Percentiles rank a stretch among this genome's conserved stretches.
These are phyloP conservation scores for Phaseolus coccineus DNA, from an alignment of 331 rosid species.

Conservation along the genomic window DNA sequence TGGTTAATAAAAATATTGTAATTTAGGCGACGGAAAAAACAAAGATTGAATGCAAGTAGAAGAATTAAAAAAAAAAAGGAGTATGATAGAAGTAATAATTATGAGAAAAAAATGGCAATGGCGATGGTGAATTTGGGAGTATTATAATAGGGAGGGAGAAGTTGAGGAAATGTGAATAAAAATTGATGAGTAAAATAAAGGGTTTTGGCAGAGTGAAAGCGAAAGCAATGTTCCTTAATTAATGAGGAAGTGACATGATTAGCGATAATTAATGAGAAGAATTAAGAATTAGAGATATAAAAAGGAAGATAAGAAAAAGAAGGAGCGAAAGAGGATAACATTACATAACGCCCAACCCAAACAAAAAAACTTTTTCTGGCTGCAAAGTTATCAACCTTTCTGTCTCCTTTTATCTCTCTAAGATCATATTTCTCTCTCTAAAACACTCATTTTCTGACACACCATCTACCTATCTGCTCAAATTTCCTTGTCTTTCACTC, in stretches of 20 bases:
- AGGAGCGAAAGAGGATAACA: conserved; percentile 54
- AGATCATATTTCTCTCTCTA: not conserved
- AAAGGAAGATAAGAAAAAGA: conserved; percentile 57
- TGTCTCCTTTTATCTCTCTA: conserved; percentile 46
- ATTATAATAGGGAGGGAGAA: no score
- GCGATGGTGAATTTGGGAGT: no score
- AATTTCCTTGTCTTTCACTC: conserved; percentile 57
- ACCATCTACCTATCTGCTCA: conserved; percentile 48
- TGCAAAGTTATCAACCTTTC: conserved; percentile 61
- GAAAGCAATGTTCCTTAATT: not conserved
- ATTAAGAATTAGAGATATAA: conserved; percentile 4
- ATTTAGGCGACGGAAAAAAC: not conserved
- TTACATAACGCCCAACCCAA: conserved; percentile 45
- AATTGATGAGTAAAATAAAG: no score
- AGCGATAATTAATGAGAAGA: not conserved
- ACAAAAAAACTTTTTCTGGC: conserved; percentile 25
- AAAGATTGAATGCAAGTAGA: not conserved
- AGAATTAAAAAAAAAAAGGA: not conserved
- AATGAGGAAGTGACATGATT: not conserved
- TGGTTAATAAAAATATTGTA: not conserved
- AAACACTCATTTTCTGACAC: conserved; percentile 55
- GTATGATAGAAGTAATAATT: no score
- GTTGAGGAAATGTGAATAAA: no score
- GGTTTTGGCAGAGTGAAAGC: no score
- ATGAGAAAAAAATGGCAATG: no score